Evolutionary conservation across 2,329 filamentous ascomycete genomes (phyloP), one percentile per base, ranked within the genome.

Genomic region (Venturia nashicola): DNA sequence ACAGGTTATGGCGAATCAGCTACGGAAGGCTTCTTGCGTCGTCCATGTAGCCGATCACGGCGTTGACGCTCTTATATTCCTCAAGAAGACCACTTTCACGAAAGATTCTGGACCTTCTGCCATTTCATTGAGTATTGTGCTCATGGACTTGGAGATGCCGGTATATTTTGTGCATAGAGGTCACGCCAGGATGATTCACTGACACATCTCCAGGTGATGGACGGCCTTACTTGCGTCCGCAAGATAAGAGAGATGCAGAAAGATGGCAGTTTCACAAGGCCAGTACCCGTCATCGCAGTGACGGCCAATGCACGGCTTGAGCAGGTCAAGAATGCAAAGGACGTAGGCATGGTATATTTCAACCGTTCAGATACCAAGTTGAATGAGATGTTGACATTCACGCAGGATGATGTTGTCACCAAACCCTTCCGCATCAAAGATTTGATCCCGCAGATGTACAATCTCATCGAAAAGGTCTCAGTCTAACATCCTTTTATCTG

Each of bases 371-470:
- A 9, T 14, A 1, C 5, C 51, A 36, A 14, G 3, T 5, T 39
- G 36, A 36, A 18, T 14, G 5, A 5, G 6, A 34, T 16, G 16
- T 32, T 57, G 32, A 57, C 7, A 14, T 46, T 34, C 1, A 42
- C 51, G 14, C 23, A 65, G 44, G 64, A 65, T 36, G 64, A 65
- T 54, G 40, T 51, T 7, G 63, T 75, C 32, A 68, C 67, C 7
- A 75, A 74, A 65, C 73, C 73, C 11, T 75, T 74, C 60, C 64
- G 70, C 11, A 68, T 74, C 14, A 68, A 69, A 27, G 72, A 74
- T 36, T 64, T 75, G 57, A 51, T 73, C 64, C 67, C 65, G 5
- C 72, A 71, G 65, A 69, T 74, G 51, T 61, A 66, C 14, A 61
- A 54, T 36, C 44, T 68, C 36, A 27, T 67, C 18, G 55, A 61